phyloP scores from a whole-genome alignment of 2,329 filamentous ascomycete genomes.

The Aureobasidium sp. region DNA sequence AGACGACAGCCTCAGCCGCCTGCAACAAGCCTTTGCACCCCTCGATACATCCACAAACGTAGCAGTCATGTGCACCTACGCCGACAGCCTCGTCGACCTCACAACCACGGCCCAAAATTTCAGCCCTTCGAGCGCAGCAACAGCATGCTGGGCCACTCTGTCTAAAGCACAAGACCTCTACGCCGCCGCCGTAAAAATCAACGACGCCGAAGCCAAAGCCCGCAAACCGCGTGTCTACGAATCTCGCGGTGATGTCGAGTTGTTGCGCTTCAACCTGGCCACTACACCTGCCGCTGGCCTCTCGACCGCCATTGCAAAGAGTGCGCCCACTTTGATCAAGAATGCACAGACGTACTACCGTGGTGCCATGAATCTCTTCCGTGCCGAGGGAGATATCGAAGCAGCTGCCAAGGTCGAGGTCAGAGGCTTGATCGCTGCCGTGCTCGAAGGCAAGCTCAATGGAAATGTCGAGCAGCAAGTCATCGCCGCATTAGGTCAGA shows the following conservation, averaged over 20 bases:
- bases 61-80: slow-evolving; percentile 47
- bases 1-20: slow-evolving; percentile 44
- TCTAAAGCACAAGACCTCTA: slow-evolving; percentile 45
- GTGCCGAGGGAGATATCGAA: slow-evolving; percentile 22
- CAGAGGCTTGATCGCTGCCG: slow-evolving; percentile 17
- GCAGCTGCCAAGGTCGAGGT: slow-evolving; percentile 17
- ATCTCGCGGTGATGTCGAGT: slow-evolving; percentile 49
- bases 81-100: slow-evolving; percentile 50
- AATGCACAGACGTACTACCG: slow-evolving; percentile 55
- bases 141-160: slow-evolving; percentile 46
- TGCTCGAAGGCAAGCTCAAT: slow-evolving; percentile 5
- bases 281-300: slow-evolving; percentile 25
- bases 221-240: slow-evolving; percentile 47
- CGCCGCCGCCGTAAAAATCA: slow-evolving; percentile 45
- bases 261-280: slow-evolving; percentile 48
- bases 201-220: slow-evolving; percentile 35
- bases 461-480: neutral
- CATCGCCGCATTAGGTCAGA: neutral
- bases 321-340: slow-evolving; percentile 42
- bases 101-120: slow-evolving; percentile 25
- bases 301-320: slow-evolving; percentile 38
- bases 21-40: slow-evolving; percentile 29
- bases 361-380: slow-evolving; percentile 37
- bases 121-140: slow-evolving; percentile 4
- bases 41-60: slow-evolving; percentile 35